Evolutionary conservation across 169 alveolate genomes (phyloP), one percentile per base, ranked within the genome.

Genomic region (Babesia ovata): DNA sequence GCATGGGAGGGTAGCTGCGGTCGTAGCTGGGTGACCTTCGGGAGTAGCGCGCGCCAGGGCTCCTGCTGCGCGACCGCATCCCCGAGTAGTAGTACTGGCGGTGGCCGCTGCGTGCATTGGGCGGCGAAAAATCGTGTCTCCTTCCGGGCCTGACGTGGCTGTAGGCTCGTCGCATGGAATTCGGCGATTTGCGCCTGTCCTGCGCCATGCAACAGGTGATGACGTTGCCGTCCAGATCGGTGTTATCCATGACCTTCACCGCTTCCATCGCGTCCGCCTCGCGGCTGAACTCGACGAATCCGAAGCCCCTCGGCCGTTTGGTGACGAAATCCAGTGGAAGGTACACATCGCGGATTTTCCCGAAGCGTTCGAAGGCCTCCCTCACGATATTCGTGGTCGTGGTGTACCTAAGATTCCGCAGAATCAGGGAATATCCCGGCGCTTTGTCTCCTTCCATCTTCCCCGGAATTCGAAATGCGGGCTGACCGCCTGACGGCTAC

Each of bases 171-270:
- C 95, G 81, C 96, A 93, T 93, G 14, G 94, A 88, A 50, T 90
- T 90, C 21, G 96, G 96, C n/a, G 96, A 92, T 72, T 94, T 94
- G 69, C 98, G 79, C 28, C 97, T 79, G 82, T 94, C 96, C 56
- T 94, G 96, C 17, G 98, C 98, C 69, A 91, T 77, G 67, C 92
- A 93, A 24, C 95, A 94, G 52, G 87, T 79, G 46, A 95, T 77
- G 21, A 90, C 92, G 67, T 86, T 91, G 24, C 98, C 98, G 79
- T 93, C 96, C 36, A 95, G 76, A 45, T 86, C 72, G 28, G 92
- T 81, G 24, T 93, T 91, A 75, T 95, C 97, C 72, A 94, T 87
- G 72, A 84, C 87, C 67, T 85, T 91, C 26, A 95, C 86, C 16
- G 98, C 98, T 46, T 92, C 95, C 52, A 88, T 75, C 42, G 97